phyloP scores from a whole-genome alignment of 352 stramenopile genomes.

The Globisporangium abappressorium region DNA sequence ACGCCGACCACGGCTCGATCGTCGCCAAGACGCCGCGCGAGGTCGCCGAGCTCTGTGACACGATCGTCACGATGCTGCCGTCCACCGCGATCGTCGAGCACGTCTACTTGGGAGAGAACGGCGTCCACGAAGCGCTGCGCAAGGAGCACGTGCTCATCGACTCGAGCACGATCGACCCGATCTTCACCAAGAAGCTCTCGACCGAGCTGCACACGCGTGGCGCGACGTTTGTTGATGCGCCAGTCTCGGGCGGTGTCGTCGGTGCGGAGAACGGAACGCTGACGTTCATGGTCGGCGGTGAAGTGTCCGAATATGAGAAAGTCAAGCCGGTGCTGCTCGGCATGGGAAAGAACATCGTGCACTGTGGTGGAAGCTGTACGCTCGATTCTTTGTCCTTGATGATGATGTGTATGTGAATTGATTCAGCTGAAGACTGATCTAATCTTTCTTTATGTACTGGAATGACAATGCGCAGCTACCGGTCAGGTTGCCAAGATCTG shows the following conservation, averaged over 20 bases:
- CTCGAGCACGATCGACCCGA: conserved; percentile 94
- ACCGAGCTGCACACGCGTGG: conserved; percentile 51
- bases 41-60: conserved; percentile 74
- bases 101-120: conserved; percentile 68
- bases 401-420: conserved; percentile 10
- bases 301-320: conserved; percentile 51
- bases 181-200: conserved; percentile 87
- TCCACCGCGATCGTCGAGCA: conserved; percentile 86
- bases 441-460: neutral
- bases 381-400: conserved; percentile 22
- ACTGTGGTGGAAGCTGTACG: conserved; percentile 90
- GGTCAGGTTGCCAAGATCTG: conserved; percentile 94
- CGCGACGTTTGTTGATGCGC: conserved; percentile 91
- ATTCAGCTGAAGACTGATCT: neutral
- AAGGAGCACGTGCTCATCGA: conserved; percentile 91
- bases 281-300: conserved; percentile 97
- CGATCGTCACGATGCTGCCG: conserved; percentile 95
- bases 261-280: conserved; percentile 94
- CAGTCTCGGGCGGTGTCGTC: conserved; percentile 95
- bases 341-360: conserved; percentile 95
- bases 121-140: conserved; percentile 67
- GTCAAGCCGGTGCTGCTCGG: conserved; percentile 80
- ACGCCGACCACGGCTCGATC: conserved; percentile 52
- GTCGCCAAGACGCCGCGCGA: conserved; percentile 58
- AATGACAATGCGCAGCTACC: conserved; percentile 34